Percentiles rank a stretch among this genome's conserved stretches.
These are phyloP conservation scores for Manihot esculenta DNA, from an alignment of 441 rosid species.

Conservation along the genomic window DNA sequence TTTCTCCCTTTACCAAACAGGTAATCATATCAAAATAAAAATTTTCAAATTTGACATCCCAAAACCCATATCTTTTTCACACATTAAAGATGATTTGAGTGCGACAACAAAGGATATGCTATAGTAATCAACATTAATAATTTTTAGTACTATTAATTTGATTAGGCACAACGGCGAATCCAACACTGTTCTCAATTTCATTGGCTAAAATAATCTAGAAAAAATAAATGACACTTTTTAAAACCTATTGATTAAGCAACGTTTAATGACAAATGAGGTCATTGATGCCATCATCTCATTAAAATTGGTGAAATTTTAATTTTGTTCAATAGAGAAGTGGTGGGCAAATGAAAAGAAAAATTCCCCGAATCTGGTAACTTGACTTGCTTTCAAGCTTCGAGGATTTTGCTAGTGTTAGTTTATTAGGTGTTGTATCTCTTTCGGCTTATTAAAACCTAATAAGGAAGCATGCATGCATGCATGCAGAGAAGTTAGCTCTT, in stretches of 20 bases:
- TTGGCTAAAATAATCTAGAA: background rate
- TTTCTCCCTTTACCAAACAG: constrained; percentile 32
- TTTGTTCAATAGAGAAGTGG: too few species aligned
- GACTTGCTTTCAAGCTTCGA: background rate
- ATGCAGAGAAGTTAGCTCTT: background rate
- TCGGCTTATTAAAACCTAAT: background rate
- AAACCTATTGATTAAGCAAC: too few species aligned
- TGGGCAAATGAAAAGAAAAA: background rate
- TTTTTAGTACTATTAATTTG: background rate
- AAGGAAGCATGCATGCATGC: background rate
- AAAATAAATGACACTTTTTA: too few species aligned
- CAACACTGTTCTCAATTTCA: background rate
- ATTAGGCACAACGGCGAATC: constrained; percentile 8
- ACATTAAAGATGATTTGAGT: background rate
- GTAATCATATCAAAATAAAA: constrained; percentile 6
- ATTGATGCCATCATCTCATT: background rate
- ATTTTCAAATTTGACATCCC: too few species aligned
- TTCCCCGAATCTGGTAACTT: background rate
- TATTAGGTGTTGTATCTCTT: background rate
- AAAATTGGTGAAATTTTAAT: background rate
- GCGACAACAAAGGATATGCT: constrained; percentile 7
- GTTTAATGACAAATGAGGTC: background rate
- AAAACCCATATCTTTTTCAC: constrained; percentile 20
- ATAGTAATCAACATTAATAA: background rate
- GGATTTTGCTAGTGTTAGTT: too few species aligned